A percentile compares a stretch with the other conserved stretches of the same genome.
Conservation (phyloP, 2,329 filamentous ascomycete species). For the Apiospora aurea region DNA sequence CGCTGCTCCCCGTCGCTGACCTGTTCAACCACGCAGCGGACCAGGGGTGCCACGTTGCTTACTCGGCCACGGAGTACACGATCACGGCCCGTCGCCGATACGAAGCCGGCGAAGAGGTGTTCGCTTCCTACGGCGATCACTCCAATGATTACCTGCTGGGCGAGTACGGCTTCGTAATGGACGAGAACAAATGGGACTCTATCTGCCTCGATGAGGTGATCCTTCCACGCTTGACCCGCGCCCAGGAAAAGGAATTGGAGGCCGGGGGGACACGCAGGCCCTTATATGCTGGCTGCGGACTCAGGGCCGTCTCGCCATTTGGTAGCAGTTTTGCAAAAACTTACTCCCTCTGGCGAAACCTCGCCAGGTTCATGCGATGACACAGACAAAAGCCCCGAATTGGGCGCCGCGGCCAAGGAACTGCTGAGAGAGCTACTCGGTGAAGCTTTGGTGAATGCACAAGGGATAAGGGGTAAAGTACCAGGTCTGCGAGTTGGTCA, state of each 20-base stretch:
- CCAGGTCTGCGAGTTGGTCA: neutral
- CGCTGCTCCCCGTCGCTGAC: constrained; percentile 26
- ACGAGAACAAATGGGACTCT: constrained; percentile 33
- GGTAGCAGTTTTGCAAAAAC: neutral
- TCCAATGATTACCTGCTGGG: constrained; percentile 59
- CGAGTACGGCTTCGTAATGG: constrained; percentile 47
- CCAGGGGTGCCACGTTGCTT: constrained; percentile 24
- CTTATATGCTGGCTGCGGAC: neutral
- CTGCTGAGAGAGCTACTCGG: neutral
- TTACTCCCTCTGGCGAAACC: neutral
- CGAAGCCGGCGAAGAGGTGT: constrained; percentile 50
- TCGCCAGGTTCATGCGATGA: neutral
- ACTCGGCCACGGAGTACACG: constrained; percentile 14
- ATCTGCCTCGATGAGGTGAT: constrained; percentile 32
- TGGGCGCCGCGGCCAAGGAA: neutral
- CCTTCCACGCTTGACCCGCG: constrained; percentile 22
- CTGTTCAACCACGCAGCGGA: constrained; percentile 26
- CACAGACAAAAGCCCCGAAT: neutral
- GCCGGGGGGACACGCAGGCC: neutral
- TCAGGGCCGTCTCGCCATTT: neutral
- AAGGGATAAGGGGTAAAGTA: neutral
- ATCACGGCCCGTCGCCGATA: constrained; percentile 24
- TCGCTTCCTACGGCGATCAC: constrained; percentile 58
- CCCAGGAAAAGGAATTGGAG: neutral
- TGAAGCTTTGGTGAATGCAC: neutral